Evolutionary conservation across 2,329 filamentous ascomycete species (phyloP), one percentile per base, ranked within the genome.

Genomic region (Diaporthe destruens): DNA sequence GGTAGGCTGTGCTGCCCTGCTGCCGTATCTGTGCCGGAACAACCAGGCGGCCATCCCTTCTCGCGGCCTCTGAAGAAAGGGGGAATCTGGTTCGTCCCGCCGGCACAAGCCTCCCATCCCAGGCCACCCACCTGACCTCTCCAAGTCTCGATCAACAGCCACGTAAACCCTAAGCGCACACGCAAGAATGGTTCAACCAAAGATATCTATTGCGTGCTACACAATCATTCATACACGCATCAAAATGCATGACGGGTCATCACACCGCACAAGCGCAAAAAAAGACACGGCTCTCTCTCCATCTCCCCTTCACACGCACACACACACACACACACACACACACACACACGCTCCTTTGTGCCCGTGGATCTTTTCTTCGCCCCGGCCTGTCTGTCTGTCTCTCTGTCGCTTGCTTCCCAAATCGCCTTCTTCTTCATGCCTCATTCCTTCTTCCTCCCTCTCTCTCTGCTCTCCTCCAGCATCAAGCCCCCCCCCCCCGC

Each of bases 231-330:
- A 69, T 69, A 29, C 42, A 36, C 32, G 36, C 67, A 57, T 61
- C 67, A 69, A 59, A 42, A 34, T 53, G n/a, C 68, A 32, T 70
- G 12, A 70, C 57, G 20, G 61, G 68, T 70, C 68, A 70, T 70
- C 51, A 70, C 23, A 32, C 42, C 32, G 47, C 44, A n/a, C 36
- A n/a, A 6, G 34, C 34, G 34, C 34, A 36, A 36, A 44, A 61
- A 39, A n/a, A n/a, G n/a, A 16, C 29, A 32, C 32, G 32, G 29
- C 44, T 39, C 16, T 14, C 2, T 32, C 32, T 32, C 44, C 5
- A 12, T 16, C 39, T 2, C 34, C 8, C 34, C 34, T 36, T 2
- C 34, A 11, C 39, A 14, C 39, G 6, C 29, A 11, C 29, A 9
- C 34, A 11, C 39, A 14, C 39, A 16, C 29, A 11, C 29, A 9